Conservation (phyloP, 495 filamentous ascomycete genomes). For the Aspergillus steynii region DNA sequence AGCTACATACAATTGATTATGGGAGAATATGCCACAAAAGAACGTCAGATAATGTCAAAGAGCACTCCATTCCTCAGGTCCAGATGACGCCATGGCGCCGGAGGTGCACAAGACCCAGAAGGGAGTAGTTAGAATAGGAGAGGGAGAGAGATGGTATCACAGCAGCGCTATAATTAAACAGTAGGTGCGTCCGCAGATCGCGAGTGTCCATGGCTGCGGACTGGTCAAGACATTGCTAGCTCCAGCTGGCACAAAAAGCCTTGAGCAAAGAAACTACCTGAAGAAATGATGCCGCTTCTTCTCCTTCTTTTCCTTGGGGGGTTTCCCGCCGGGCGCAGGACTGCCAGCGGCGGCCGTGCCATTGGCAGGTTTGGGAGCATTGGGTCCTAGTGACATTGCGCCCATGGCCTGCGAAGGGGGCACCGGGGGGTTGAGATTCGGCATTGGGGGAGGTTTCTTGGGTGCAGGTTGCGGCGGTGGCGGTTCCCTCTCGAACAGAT, state of each 20-base stretch:
- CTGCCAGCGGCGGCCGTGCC: slow-evolving; percentile 29
- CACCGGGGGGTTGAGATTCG: slow-evolving; percentile 32
- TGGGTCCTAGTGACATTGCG: slow-evolving; percentile 55
- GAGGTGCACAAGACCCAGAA: not conserved
- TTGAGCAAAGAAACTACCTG: slow-evolving; percentile 40
- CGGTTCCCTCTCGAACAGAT: slow-evolving; percentile 80
- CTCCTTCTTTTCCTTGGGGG: slow-evolving; percentile 45
- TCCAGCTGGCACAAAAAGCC: not conserved
- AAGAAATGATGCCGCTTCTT: slow-evolving; percentile 65
- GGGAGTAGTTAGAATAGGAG: slow-evolving; percentile 18
- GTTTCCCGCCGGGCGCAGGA: slow-evolving; percentile 30
- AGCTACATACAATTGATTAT: slow-evolving; percentile 4
- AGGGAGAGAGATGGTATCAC: slow-evolving; percentile 40
- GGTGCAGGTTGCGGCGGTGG: slow-evolving; percentile 43
- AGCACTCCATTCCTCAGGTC: not conserved
- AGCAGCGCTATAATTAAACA: slow-evolving; percentile 31
- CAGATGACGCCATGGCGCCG: slow-evolving; percentile 4
- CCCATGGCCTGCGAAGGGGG: slow-evolving; percentile 61
- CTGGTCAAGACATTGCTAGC: not conserved
- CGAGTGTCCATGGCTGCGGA: not conserved
- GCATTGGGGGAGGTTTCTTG: slow-evolving; percentile 33
- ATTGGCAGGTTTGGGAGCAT: slow-evolving; percentile 19
- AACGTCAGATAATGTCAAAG: slow-evolving; percentile 2
- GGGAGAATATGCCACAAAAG: slow-evolving; percentile 5
- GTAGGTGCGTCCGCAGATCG: slow-evolving; percentile 9